phyloP scores from a whole-genome alignment of 2,329 filamentous ascomycete species.

The Aspergillus cejpii region DNA sequence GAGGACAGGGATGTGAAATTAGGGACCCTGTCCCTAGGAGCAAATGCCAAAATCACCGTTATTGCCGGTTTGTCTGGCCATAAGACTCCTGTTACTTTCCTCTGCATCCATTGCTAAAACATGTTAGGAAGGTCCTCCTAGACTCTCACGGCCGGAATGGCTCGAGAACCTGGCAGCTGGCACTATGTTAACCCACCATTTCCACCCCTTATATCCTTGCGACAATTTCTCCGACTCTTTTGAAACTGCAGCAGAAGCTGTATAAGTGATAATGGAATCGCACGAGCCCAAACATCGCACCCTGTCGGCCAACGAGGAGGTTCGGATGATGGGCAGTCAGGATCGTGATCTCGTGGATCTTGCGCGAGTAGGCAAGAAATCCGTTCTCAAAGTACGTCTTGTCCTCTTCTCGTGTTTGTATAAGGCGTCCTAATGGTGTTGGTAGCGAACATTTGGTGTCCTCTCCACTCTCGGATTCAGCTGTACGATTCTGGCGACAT shows the following conservation, averaged over 20 bases:
- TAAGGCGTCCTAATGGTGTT: too few relatives aligned
- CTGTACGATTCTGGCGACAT: constrained; percentile 37
- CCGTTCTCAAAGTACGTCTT: constrained; percentile 15
- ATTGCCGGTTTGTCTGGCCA: not conserved
- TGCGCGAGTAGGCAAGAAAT: constrained; percentile 17
- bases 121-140: not conserved
- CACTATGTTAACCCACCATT: not conserved
- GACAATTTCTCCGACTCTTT: too few relatives aligned
- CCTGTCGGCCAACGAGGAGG: not conserved
- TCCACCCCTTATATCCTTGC: too few relatives aligned
- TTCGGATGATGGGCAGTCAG: not conserved
- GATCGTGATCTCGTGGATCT: constrained; percentile 11
- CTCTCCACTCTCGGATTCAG: constrained; percentile 39
- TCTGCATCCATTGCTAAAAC: not conserved
- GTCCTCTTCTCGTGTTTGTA: too few relatives aligned
- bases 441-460: constrained; percentile 39
- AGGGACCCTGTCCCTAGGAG: too few relatives aligned
- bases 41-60: too few relatives aligned
- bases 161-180: not conserved
- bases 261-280: constrained; percentile 1
- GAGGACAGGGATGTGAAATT: too few relatives aligned
- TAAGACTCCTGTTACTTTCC: not conserved
- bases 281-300: constrained; percentile 4
- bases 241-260: too few relatives aligned
- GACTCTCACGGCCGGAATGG: not conserved